Percentiles rank a stretch among this genome's conserved stretches.
These are phyloP conservation scores for Boletus huronensis DNA, from an alignment of 768 basidiomycete genomes.

Conservation along the genomic window DNA sequence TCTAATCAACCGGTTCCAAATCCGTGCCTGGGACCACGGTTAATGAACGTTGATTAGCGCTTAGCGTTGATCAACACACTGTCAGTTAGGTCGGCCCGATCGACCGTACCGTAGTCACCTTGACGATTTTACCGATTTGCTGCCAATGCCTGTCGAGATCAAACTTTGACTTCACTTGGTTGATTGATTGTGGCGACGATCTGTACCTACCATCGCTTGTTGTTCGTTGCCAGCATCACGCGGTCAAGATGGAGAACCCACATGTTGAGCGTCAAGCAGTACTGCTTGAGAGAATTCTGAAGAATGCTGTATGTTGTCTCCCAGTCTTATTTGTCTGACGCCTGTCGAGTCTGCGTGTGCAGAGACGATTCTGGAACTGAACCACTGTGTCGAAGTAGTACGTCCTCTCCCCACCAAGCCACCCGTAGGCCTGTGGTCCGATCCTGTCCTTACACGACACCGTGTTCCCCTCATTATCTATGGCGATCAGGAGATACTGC, in stretches of 20 bases:
- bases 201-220: neutral
- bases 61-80: too few relatives aligned
- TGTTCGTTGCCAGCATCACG: conserved; percentile 3
- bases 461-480: neutral
- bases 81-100: too few relatives aligned
- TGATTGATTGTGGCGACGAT: conserved; percentile 5
- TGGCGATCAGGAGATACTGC: conserved; percentile 63
- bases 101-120: too few relatives aligned
- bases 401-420: too few relatives aligned
- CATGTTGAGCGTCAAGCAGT: conserved; percentile 92
- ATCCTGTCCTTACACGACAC: neutral
- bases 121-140: too few relatives aligned
- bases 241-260: conserved; percentile 79
- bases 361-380: conserved; percentile 84
- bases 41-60: too few relatives aligned
- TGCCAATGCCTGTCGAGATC: too few relatives aligned
- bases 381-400: conserved; percentile 85
- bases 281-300: conserved; percentile 84
- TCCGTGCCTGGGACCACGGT: too few relatives aligned
- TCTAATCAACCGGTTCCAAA: too few relatives aligned
- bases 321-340: neutral
- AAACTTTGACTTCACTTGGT: neutral
- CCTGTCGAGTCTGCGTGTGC: conserved; percentile 79
- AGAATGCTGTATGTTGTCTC: conserved; percentile 67
- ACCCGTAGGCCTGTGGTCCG: too few relatives aligned